Conservation (phyloP, 495 filamentous ascomycete species). For the Cercophora sp. region DNA sequence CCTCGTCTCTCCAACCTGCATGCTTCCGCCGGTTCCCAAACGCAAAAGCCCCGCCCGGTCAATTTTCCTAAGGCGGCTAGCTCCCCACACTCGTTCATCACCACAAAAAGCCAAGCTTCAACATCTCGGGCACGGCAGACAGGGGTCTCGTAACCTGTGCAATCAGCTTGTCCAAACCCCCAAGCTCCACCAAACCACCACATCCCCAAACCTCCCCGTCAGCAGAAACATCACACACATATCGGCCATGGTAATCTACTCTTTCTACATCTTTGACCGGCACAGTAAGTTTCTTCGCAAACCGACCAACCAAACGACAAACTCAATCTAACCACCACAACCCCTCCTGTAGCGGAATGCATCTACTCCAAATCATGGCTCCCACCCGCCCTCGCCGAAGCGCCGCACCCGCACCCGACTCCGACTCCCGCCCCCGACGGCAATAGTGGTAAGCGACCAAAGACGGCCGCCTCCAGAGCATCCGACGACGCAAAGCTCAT, state of each 20-base stretch:
- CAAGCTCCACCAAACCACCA: not conserved
- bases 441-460: too few species aligned
- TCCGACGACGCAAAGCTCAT: constrained; percentile 90
- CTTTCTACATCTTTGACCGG: constrained; percentile 98
- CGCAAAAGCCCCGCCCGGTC: too few species aligned
- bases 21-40: too few species aligned
- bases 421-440: constrained; percentile 21
- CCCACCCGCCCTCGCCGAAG: constrained; percentile 20
- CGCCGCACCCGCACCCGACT: constrained; percentile 4
- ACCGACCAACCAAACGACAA: too few species aligned
- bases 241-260: constrained; percentile 90
- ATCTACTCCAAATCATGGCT: constrained; percentile 77
- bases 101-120: too few species aligned
- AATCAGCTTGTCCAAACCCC: not conserved
- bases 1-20: too few species aligned
- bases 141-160: constrained; percentile 11
- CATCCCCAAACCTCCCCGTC: not conserved
- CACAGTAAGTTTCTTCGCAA: constrained; percentile 82
- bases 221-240: too few species aligned
- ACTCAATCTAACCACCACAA: too few species aligned
- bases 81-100: too few species aligned
- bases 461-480: too few species aligned
- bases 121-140: too few species aligned
- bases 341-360: constrained; percentile 74
- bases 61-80: too few species aligned